Evolutionary conservation across 2,329 filamentous ascomycete species (phyloP), one percentile per base, ranked within the genome.

Genomic region (Acephala macrosclerotiorum): DNA sequence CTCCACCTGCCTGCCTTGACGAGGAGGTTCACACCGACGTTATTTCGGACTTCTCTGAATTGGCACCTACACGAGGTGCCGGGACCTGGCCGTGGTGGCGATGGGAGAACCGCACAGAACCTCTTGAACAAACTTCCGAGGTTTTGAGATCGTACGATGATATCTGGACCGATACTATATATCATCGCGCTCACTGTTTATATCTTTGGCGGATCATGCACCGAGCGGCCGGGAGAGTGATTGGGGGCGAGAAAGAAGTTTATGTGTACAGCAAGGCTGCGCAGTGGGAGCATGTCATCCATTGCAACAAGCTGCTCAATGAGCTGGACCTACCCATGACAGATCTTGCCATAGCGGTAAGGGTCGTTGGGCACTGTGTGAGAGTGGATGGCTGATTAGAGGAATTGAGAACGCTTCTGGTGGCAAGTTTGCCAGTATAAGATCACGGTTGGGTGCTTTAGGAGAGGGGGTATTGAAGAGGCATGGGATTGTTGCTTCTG

Each of bases 61-160:
- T 60, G 58, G 58, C 58, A 26, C 40, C 40, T 18, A 47, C 58
- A 47, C 40, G 58, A 33, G 58, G 38, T 35, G 42, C 58, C 9
- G 58, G 58, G 25, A 49, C 40, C 33, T 60, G 58, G 58, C 58
- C 58, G 49, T 60, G 58, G 58, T 60, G 58, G 58, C 58, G 58
- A 33, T 60, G 6, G 12, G 29, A 49, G 40, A 60, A 60, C 36
- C 40, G 42, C 18, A 60, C 58, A 26, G 58, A 60, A 16, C 58
- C 58, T 20, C 42, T 60, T 7, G 20, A 42, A 60, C 58, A 60
- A n/a, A 49, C 38, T 47, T 9, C n/a, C 40, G 58, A 49, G n/a
- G n/a, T n/a, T 14, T 49, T 60, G 58, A 60, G 25, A n/a, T 18
- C 25, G 3, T 47, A 47, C 42, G 16, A 49, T 4, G 22, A 7